phyloP scores from a whole-genome alignment of 176 grass and related monocot genomes.

The Aegilops sharonensis region DNA sequence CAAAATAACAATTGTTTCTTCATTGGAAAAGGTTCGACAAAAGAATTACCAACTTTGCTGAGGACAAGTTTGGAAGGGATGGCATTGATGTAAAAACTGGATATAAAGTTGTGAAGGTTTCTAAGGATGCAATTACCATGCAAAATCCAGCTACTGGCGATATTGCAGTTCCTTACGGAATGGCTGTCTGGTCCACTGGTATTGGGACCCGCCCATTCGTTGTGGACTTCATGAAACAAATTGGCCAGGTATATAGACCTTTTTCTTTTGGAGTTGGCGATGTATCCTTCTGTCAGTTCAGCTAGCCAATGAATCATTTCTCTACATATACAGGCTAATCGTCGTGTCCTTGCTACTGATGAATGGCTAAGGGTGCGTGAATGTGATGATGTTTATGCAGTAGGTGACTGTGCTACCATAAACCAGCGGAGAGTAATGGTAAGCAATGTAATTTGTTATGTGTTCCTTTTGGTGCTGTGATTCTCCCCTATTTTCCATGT shows the following conservation, averaged over 20 bases:
- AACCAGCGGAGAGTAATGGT: slow-evolving; percentile 96
- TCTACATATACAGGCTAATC: slow-evolving; percentile 51
- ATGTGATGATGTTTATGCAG: slow-evolving; percentile 77
- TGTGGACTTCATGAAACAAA: slow-evolving; percentile 96
- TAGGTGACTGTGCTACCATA: slow-evolving; percentile 98
- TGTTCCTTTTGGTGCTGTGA: neutral
- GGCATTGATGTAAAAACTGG: slow-evolving; percentile 98
- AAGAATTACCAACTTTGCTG: slow-evolving; percentile 89
- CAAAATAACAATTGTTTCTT: slow-evolving; percentile 16
- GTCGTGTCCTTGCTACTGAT: slow-evolving; percentile 85
- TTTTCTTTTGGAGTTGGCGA: neutral
- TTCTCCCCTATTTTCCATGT: neutral
- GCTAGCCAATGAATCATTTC: slow-evolving; percentile 4
- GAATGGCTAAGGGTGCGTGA: slow-evolving; percentile 93
- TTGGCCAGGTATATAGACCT: slow-evolving; percentile 69
- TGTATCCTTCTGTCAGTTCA: neutral
- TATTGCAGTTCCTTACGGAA: slow-evolving; percentile 78
- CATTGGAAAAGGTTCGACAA: slow-evolving; percentile 80
- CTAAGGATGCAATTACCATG: slow-evolving; percentile 77
- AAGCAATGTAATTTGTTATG: slow-evolving; percentile 12
- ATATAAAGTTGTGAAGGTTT: slow-evolving; percentile 85
- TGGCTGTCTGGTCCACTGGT: slow-evolving; percentile 96
- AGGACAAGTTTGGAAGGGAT: slow-evolving; percentile 86
- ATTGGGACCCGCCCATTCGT: slow-evolving; percentile 89
- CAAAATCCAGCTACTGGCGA: slow-evolving; percentile 58